A percentile compares a stretch with the other conserved stretches of the same genome.
Evolutionary conservation across 371 early-diverging fungal genomes (phyloP).

Genomic region (Furculomyces boomerangus): DNA sequence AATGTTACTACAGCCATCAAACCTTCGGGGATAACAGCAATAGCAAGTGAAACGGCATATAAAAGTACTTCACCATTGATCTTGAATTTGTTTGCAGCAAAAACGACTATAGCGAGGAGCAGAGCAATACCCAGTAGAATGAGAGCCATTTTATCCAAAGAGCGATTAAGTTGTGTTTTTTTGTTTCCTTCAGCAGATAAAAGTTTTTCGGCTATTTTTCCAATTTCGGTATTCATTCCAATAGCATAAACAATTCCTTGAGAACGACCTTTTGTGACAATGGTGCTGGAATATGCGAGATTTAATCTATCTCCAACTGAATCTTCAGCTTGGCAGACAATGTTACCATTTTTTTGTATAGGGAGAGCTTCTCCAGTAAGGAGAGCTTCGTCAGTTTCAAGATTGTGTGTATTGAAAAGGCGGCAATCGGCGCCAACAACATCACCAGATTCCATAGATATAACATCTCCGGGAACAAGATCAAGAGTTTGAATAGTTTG

Average conservation of each 20-base stretch:
- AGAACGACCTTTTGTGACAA: conserved; percentile 42
- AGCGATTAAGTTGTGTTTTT: conserved; percentile 59
- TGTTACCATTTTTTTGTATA: conserved; percentile 33
- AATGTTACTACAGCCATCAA: conserved; percentile 75
- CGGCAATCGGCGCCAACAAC: conserved; percentile 75
- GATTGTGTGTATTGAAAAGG: conserved; percentile 56
- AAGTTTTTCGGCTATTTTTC: conserved; percentile 73
- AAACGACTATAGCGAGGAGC: conserved; percentile 49
- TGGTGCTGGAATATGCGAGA: conserved; percentile 35
- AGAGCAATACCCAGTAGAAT: conserved; percentile 45
- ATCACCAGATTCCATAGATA: conserved; percentile 71
- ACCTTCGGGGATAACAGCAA: conserved; percentile 92
- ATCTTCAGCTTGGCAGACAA: conserved; percentile 26
- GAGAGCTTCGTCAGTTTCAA: conserved; percentile 70
- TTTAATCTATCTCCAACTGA: conserved; percentile 37
- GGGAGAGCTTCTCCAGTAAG: conserved; percentile 73
- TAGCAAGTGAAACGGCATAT: conserved; percentile 67
- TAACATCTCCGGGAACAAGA: conserved; percentile 74
- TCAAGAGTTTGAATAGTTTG: conserved; percentile 40
- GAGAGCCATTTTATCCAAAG: conserved; percentile 52
- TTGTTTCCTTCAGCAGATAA: conserved; percentile 39
- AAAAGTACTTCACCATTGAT: conserved; percentile 33
- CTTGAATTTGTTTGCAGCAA: conserved; percentile 39
- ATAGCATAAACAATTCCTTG: conserved; percentile 52
- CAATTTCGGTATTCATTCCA: conserved; percentile 82